Conservation (phyloP, 2,329 filamentous ascomycete genomes). For the Pleomassaria siparia region DNA sequence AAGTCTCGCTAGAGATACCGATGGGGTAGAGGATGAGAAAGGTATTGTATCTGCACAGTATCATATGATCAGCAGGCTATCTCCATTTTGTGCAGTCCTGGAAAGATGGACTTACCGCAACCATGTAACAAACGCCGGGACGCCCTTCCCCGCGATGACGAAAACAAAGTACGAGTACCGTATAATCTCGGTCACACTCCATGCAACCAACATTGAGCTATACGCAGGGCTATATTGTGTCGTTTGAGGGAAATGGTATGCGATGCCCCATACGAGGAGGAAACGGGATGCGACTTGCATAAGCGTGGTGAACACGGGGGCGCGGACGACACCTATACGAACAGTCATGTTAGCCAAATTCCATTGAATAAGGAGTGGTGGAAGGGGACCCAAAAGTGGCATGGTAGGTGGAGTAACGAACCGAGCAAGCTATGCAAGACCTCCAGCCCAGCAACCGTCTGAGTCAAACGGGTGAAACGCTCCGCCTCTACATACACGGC, state of each 20-base stretch:
- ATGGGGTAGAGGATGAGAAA: slow-evolving; percentile 93
- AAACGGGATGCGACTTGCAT: slow-evolving; percentile 90
- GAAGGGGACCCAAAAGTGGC: background rate
- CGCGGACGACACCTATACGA: slow-evolving; percentile 73
- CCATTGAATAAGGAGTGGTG: background rate
- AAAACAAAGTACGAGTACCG: slow-evolving; percentile 90
- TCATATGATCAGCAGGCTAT: background rate
- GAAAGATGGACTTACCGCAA: slow-evolving; percentile 57
- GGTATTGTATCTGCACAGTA: slow-evolving; percentile 66
- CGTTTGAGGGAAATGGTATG: slow-evolving; percentile 70
- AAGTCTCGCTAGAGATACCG: slow-evolving; percentile 85
- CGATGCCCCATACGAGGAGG: slow-evolving; percentile 85
- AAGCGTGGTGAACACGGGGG: slow-evolving; percentile 78
- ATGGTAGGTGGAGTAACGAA: slow-evolving; percentile 43
- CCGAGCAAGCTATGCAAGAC: slow-evolving; percentile 78
- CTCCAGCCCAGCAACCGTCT: slow-evolving; percentile 82
- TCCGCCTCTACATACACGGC: slow-evolving; percentile 65
- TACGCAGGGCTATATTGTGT: slow-evolving; percentile 63
- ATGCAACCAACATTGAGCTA: slow-evolving; percentile 78
- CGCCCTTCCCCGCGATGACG: slow-evolving; percentile 59
- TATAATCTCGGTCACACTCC: slow-evolving; percentile 89
- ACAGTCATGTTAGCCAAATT: background rate
- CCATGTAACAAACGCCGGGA: slow-evolving; percentile 72
- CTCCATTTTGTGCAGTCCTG: background rate
- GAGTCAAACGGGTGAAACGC: slow-evolving; percentile 73